phyloP scores from a whole-genome alignment of 306 rosid species.

The Morella rubra region DNA sequence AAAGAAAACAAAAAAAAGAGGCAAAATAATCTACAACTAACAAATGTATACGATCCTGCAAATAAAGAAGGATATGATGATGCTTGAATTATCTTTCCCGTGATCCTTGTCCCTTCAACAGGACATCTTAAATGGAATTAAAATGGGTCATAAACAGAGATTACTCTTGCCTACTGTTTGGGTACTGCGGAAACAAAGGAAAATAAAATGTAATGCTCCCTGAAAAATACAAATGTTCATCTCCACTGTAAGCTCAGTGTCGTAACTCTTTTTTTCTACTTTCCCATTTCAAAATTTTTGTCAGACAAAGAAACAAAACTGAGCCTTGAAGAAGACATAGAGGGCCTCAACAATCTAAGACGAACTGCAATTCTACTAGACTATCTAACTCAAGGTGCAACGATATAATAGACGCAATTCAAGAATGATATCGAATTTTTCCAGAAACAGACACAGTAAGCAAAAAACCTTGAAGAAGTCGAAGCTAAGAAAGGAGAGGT shows the following conservation, averaged over 20 bases:
- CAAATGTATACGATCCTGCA: background rate
- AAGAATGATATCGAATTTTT: background rate
- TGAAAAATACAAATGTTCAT: background rate
- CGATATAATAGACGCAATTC: background rate
- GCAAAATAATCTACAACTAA: background rate
- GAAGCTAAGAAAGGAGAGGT: background rate
- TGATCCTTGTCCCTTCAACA: background rate
- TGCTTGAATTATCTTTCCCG: background rate
- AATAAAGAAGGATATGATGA: background rate
- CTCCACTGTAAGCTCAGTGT: background rate
- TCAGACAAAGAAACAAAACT: background rate
- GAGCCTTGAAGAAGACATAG: background rate
- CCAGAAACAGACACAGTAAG: background rate
- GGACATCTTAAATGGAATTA: background rate
- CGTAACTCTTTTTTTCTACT: background rate
- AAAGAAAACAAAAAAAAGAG: background rate
- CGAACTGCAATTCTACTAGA: background rate
- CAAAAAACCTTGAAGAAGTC: background rate
- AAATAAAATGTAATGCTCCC: background rate
- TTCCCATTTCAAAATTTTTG: background rate
- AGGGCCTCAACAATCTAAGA: background rate
- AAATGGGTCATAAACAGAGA: background rate
- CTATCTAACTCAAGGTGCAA: background rate
- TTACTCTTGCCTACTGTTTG: background rate
- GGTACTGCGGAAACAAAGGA: background rate